Percentiles rank a stretch among this genome's conserved stretches.
Conservation (phyloP, 306 rosid genomes). For the Calophaca sinica region DNA sequence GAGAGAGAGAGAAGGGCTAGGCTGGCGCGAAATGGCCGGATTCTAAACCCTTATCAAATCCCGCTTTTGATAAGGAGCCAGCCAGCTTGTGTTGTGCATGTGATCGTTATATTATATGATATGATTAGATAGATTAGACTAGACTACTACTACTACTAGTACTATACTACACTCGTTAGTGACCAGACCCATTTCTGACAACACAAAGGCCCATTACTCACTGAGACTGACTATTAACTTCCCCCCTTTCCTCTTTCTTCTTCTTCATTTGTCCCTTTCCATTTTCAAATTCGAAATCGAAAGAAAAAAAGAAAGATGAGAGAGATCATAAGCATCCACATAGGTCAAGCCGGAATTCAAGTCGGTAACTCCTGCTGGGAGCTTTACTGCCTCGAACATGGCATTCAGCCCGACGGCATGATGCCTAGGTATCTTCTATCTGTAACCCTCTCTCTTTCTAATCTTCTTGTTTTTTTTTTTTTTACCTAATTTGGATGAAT, state of each 20-base stretch:
- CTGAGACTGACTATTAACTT: not conserved
- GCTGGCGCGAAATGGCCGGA: constrained; percentile 49
- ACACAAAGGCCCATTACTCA: not conserved
- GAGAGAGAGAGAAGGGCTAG: constrained; percentile 16
- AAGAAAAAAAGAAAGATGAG: constrained; percentile 58
- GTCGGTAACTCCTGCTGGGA: constrained; percentile 99
- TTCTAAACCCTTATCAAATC: constrained; percentile 46
- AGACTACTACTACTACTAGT: too few relatives aligned
- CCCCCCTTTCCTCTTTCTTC: not conserved
- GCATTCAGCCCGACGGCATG: constrained; percentile 88
- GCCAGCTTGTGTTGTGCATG: not conserved
- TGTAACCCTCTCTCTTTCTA: not conserved
- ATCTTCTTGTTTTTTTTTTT: not conserved
- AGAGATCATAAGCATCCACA: constrained; percentile 94
- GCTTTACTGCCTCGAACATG: constrained; percentile 99
- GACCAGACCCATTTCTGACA: too few relatives aligned
- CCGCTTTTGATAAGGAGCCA: not conserved
- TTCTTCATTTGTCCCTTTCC: not conserved
- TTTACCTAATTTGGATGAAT: not conserved
- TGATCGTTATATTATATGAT: not conserved
- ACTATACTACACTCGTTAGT: too few relatives aligned
- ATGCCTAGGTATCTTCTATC: constrained; percentile 73
- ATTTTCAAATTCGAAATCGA: not conserved
- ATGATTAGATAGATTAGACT: too few relatives aligned
- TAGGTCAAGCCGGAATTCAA: constrained; percentile 97